These are phyloP conservation scores for Colletotrichum trifolii DNA, from an alignment of 2,329 filamentous ascomycete species.

Conservation along the genomic window DNA sequence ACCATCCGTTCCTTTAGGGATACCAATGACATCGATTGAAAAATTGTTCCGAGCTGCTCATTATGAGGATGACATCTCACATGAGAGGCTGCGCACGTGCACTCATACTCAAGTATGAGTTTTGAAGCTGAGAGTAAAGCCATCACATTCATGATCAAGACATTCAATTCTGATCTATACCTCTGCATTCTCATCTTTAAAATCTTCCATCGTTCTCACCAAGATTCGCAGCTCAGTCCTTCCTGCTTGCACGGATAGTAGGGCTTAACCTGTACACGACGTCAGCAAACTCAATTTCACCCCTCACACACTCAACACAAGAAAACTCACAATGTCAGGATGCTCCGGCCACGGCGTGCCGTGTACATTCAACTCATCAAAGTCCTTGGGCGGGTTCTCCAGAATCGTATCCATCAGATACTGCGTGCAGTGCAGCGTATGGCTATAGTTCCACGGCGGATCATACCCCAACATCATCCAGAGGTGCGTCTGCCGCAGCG, in stretches of 20 bases:
- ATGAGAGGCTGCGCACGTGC: no score
- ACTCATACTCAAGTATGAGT: no score
- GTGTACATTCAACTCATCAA: slow-evolving; percentile 17
- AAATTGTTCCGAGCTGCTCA: no score
- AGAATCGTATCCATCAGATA: slow-evolving; percentile 25
- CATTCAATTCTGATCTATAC: neutral
- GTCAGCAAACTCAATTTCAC: neutral
- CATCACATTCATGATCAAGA: no score
- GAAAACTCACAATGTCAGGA: slow-evolving; percentile 18
- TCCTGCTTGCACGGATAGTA: slow-evolving; percentile 32
- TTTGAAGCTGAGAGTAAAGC: no score
- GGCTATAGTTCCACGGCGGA: slow-evolving; percentile 24
- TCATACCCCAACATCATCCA: slow-evolving; percentile 21
- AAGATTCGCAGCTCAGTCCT: slow-evolving; percentile 26
- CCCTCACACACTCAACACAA: neutral
- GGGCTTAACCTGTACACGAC: slow-evolving; percentile 9
- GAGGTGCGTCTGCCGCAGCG: slow-evolving; percentile 22
- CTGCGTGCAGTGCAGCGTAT: slow-evolving; percentile 22
- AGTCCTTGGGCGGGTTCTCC: slow-evolving; percentile 27
- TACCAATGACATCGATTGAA: no score
- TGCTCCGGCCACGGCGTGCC: slow-evolving; percentile 30
- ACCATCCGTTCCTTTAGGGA: no score
- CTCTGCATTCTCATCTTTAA: neutral
- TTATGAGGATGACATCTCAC: no score
- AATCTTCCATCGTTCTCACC: neutral